Base-by-base conservation (phyloP, 2,329 filamentous ascomycete genomes). In the Cordyceps cicadae region DNA sequence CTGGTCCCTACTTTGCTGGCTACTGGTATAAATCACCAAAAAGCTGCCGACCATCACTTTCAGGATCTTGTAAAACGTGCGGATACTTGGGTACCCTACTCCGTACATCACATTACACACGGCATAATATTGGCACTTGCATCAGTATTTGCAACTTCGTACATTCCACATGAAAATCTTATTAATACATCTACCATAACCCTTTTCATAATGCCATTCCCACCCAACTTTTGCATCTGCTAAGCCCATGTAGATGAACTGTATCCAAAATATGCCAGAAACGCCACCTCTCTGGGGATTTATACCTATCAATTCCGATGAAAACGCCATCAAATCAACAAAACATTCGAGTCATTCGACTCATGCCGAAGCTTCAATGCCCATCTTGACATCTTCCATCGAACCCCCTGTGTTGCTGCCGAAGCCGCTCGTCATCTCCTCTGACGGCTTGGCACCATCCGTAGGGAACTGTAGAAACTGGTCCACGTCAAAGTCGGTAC, bases 401-500 rank as follows among this genome's bases (percentile, higher is more conserved):
- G 51, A 29, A 11, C 24, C 43, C 8, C 43, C 17, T n/a, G 45
- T 39, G 34, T 56, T 55, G 7, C 15, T 51, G 15, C 29, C 37
- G 34, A 75, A 67, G 6, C 68, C 70, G 7, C 68, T 68, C 64
- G 74, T 71, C 51, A 75, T 66, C 26, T 70, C 70, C 26, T 70
- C 70, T 21, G 68, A 66, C 41, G 70, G 71, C 62, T 72, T 76
- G 12, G 74, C 74, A 7, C 76, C 78, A 54, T 83, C 81, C 1
- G 76, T 75, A 6, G 81, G 81, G 63, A 83, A 85, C 62, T 84
- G 79, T 24, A 85, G 73, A 79, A 81, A 85, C 65, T 84, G 80
- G 61, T 83, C 81, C 58, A 84, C 81, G 60, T 85, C 81, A 62
- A 84, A 78, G 63, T 82, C 81, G 9, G 79, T 77, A 6, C 76